Conservation (phyloP, 495 filamentous ascomycete species). For the Aspergillus bridgeri region DNA sequence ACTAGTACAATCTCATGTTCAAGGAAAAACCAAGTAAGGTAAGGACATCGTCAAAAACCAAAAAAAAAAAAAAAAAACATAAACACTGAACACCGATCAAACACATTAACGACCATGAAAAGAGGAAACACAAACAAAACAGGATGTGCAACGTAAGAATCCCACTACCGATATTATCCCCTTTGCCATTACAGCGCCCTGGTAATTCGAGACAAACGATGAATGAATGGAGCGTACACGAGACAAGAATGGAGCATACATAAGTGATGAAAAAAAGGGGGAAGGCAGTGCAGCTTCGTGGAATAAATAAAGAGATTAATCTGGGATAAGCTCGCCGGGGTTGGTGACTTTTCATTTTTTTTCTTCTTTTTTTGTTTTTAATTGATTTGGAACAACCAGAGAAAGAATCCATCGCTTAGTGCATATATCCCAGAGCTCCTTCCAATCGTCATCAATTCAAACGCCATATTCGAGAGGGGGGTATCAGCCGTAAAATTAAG, state of each 20-base stretch:
- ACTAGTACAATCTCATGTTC: slow-evolving; percentile 2
- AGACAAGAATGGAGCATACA: slow-evolving; percentile 16
- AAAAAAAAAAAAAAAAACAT: neutral
- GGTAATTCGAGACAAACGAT: slow-evolving; percentile 29
- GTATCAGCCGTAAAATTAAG: slow-evolving; percentile 28
- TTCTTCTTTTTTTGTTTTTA: neutral
- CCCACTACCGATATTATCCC: slow-evolving; percentile 40
- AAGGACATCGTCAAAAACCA: no score
- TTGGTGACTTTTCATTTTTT: slow-evolving; percentile 4
- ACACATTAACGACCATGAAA: slow-evolving; percentile 4
- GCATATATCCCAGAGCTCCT: slow-evolving; percentile 12
- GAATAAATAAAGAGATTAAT: neutral
- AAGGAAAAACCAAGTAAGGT: neutral
- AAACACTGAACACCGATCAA: slow-evolving; percentile 11
- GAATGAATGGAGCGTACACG: slow-evolving; percentile 16
- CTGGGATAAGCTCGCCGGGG: slow-evolving; percentile 7
- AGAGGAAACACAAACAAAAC: slow-evolving; percentile 1
- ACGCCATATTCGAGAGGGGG: slow-evolving; percentile 25
- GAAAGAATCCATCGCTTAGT: slow-evolving; percentile 7
- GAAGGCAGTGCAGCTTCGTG: slow-evolving; percentile 1
- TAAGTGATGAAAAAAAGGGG: neutral
- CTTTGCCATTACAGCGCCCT: slow-evolving; percentile 48
- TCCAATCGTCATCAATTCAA: slow-evolving; percentile 24
- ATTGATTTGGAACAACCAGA: neutral
- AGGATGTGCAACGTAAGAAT: slow-evolving; percentile 18